Base-by-base conservation (phyloP, 371 early-diverging fungal genomes). In the Chytridiales sp. region DNA sequence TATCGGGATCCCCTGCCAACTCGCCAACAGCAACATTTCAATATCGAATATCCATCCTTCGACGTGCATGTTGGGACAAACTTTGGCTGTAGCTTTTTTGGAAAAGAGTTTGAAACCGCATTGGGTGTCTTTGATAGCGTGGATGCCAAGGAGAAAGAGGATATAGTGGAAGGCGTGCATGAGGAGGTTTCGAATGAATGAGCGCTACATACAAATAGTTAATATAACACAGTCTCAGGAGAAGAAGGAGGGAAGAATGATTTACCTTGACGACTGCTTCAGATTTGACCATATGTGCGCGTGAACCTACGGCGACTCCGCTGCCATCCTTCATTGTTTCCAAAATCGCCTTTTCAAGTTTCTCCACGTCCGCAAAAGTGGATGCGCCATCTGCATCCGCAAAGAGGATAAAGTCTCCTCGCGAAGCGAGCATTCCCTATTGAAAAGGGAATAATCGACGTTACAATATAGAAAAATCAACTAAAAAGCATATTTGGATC, bases 341-440 rank as follows among this genome's bases (percentile, higher is more conserved):
- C 29, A 86, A 47, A 38, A 78, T 70, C 4, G 44, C 59, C 21
- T 11, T 32, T 50, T 86, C 81, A 60, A 94, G 67, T 38, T 70
- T 56, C 19, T 78, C 85, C 41, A 95, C 61, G 69, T 97, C 95
- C 9, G 87, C 80, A 69, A 95, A 95, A 40, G 79, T 77, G 0
- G 95, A 92, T 0, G 97, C 95, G 22, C 95, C 97, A 73, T 97
- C 97, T 0, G 97, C 95, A 73, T 97, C 97, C 17, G 91, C 95
- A 83, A 97, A 93, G 56, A 97, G 70, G 35, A 94, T 69, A 35
- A 66, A 66, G 47, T 86, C 75, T 11, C 95, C 97, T n/a, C 88
- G 78, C 19, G 92, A 80, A 43, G 73, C 75, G 51, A 92, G 72
- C 74, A 95, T 85, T 5, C 97, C 97, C 89, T 90, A 59, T 6